Evolutionary conservation across 2,329 filamentous ascomycete species (phyloP), one percentile per base, ranked within the genome.

Genomic region (Trichoderma atroviride): DNA sequence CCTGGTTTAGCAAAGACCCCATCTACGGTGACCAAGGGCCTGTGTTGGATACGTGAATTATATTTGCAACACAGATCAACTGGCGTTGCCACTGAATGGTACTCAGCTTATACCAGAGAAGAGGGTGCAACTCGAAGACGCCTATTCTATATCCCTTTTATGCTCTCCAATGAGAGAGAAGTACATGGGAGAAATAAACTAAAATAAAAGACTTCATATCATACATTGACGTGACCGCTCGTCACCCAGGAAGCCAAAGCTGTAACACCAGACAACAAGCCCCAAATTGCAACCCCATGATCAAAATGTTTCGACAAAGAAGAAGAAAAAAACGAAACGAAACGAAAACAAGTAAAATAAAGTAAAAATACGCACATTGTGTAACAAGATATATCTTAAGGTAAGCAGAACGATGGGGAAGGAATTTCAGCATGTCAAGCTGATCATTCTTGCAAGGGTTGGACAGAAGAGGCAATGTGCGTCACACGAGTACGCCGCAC

Each of bases 1-100:
- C 63, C 4, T 66, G 63, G 63, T 59, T 66, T 31, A 59, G 16
- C 14, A 59, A 22, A 16, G 63, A 66, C 55, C 63, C 63, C 40
- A 66, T 66, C n/a, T 66, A 66, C 33, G 63, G 63, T 11, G 63
- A 66, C 19, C 29, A 59, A 22, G 63, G 63, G 10, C 63, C 63
- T 27, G 63, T 59, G 19, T 24, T 66, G 31, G 11, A 50, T 24
- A 29, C 31, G 16, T 66, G n/a, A 66, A 22, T 10, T n/a, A 29
- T 13, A 22, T 35, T n/a, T n/a, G 9, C 22, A 16, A n/a, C 58
- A 24, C 5, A 22, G 10, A 29, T 10, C 14, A 31, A 10, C 7
- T n/a, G 5, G 19, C 6, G 40, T 43, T 19, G 6, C 16, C 40
- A 43, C 16, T 19, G 16, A 43, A 57, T 24, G 10, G 13, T n/a